These are phyloP conservation scores for Collariella sp. DNA, from an alignment of 495 filamentous ascomycete genomes.

Conservation along the genomic window DNA sequence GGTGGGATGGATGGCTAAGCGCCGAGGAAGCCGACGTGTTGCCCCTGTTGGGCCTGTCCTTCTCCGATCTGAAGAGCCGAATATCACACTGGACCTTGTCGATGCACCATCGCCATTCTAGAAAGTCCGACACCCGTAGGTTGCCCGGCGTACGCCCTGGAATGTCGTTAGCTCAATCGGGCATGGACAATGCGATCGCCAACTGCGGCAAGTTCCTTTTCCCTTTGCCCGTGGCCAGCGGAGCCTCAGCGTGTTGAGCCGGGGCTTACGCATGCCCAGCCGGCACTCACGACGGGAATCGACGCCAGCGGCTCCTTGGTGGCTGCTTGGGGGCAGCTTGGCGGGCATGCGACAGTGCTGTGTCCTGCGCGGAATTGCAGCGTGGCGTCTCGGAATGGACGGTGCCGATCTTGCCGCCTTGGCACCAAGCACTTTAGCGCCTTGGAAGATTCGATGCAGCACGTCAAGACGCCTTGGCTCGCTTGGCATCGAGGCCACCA, in stretches of 20 bases:
- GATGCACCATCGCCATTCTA: background rate
- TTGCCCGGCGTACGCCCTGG: background rate
- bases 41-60: background rate
- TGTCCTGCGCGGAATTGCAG: background rate
- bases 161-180: background rate
- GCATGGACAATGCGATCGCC: background rate
- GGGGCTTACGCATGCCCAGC: constrained; percentile 6
- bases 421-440: constrained; percentile 2
- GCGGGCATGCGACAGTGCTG: background rate
- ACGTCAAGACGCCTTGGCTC: background rate
- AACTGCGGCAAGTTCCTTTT: too few species aligned
- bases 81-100: background rate
- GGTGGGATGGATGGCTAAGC: background rate
- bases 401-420: constrained; percentile 9
- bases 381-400: background rate
- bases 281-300: constrained; percentile 8
- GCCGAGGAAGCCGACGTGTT: background rate
- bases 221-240: constrained; percentile 1
- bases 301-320: background rate
- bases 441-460: constrained; percentile 4
- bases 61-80: background rate
- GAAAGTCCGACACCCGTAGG: background rate
- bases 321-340: background rate
- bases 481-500: background rate
- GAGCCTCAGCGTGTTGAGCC: background rate